Base-by-base conservation (phyloP, 2,329 filamentous ascomycete genomes). In the Aspergillus novoparasiticus region DNA sequence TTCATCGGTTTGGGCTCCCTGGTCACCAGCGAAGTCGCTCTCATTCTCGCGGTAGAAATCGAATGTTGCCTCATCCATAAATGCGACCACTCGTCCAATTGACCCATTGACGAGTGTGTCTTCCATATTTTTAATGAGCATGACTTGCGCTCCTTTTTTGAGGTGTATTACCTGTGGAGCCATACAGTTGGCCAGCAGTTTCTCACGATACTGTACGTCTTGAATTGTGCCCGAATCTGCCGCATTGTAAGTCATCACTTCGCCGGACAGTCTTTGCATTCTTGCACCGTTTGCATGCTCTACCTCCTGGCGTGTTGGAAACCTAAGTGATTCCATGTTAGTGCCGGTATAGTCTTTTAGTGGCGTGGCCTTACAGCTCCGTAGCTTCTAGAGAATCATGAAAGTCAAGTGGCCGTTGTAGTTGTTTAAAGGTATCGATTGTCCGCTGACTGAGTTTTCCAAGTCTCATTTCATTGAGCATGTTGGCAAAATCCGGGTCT, bases 121-220 rank as follows among this genome's bases (percentile, higher is more conserved):
- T 73, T 99, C 95, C 80, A 98, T 90, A 71, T 99, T 99, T 78
- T 99, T 99, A 83, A 99, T 97, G n/a, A 99, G 83, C 95, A 99
- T 99, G 51, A 99, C 96, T 75, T 99, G 96, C 0, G 95, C 92
- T 11, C 93, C 92, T 66, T 95, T 90, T 77, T 97, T 98, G 34
- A 99, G 80, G 39, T 91, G 87, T 23, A 99, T 86, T 0, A 79
- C 74, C 70, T 90, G 90, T 0, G 95, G 94, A 0, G 95, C 94
- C 91, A 99, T 97, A 87, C 96, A 96, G 73, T 94, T 97, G 6
- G 86, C 79, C 6, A 99, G 82, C 0, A 98, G 79, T 73, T 89
- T 94, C 53, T 96, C 93, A 36, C 92, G 89, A 43, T 90, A 78
- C 0, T 82, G 79, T 21, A 84, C 83, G 67, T 97, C 92, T 41